These are phyloP conservation scores for Calonectria crousiana DNA, from an alignment of 2,329 filamentous ascomycete species.

Conservation along the genomic window DNA sequence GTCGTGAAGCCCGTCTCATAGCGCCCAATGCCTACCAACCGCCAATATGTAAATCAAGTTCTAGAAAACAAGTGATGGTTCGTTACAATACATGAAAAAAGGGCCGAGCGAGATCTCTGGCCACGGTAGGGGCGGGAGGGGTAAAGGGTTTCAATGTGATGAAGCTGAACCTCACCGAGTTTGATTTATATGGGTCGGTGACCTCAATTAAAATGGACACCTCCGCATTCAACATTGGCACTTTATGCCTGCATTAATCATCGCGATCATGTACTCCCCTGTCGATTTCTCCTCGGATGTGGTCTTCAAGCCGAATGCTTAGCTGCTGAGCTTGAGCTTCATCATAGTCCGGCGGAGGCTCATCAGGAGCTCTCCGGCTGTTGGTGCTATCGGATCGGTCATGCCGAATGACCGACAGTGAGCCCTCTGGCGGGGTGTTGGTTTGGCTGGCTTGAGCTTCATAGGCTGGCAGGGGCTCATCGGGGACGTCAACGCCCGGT, in stretches of 20 bases:
- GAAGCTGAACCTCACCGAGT: constrained; percentile 27
- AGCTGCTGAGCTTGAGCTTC: constrained; percentile 84
- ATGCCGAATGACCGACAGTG: constrained; percentile 40
- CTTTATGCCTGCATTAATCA: constrained; percentile 36
- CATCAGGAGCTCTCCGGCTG: constrained; percentile 66
- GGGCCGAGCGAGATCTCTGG: constrained; percentile 1
- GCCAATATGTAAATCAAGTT: constrained; percentile 25
- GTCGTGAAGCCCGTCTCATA: constrained; percentile 21
- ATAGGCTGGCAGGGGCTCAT: constrained; percentile 91
- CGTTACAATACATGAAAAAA: constrained; percentile 27
- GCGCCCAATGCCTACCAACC: constrained; percentile 24
- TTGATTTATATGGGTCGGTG: constrained; percentile 38
- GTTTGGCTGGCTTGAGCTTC: constrained; percentile 65
- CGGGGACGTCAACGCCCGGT: constrained; percentile 74
- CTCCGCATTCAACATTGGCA: constrained; percentile 29
- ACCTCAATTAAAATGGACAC: constrained; percentile 29
- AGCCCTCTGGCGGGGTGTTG: constrained; percentile 41
- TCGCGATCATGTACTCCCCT: constrained; percentile 55
- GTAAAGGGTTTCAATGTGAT: constrained; percentile 13
- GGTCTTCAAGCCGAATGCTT: constrained; percentile 72
- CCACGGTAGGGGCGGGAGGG: constrained; percentile 4
- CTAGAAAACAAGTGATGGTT: constrained; percentile 25
- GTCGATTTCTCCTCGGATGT: constrained; percentile 80
- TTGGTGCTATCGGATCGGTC: constrained; percentile 52
- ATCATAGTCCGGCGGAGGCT: constrained; percentile 92